Conservation (phyloP, 2,329 filamentous ascomycete species). For the Neofusicoccum laricinum region DNA sequence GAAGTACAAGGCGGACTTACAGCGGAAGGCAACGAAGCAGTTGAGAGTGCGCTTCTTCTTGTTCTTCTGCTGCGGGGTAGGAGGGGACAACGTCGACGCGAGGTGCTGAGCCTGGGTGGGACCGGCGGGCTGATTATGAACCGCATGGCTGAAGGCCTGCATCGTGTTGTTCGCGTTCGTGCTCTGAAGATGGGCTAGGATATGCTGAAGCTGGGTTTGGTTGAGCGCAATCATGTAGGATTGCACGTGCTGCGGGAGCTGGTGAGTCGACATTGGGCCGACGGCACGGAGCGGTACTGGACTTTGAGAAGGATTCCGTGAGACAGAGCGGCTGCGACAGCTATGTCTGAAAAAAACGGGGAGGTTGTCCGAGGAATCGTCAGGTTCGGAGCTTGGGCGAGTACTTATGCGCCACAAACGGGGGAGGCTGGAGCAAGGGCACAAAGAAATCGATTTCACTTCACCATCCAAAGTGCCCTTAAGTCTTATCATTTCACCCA, state of each 20-base stretch:
- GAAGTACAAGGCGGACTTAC: constrained; percentile 20
- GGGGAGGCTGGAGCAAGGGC: neutral
- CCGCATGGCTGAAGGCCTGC: no score
- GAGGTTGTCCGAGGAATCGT: neutral
- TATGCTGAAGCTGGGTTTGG: neutral
- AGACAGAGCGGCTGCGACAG: neutral
- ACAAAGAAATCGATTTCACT: neutral
- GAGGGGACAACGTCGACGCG: neutral
- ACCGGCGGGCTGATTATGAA: neutral
- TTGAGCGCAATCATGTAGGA: neutral
- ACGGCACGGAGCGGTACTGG: neutral
- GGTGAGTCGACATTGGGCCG: neutral
- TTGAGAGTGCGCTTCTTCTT: constrained; percentile 28
- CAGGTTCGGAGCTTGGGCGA: neutral
- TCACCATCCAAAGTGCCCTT: neutral
- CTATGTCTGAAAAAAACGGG: neutral
- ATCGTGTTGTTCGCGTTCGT: neutral
- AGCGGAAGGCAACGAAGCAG: constrained; percentile 36
- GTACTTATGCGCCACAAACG: neutral
- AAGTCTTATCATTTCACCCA: no score
- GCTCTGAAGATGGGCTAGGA: neutral
- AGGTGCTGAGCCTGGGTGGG: neutral
- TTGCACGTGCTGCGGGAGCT: neutral
- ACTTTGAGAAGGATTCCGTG: neutral
- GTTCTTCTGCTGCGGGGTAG: neutral